Evolutionary conservation across 345 rosid genomes (phyloP).

Genomic region (Salix caprea): DNA sequence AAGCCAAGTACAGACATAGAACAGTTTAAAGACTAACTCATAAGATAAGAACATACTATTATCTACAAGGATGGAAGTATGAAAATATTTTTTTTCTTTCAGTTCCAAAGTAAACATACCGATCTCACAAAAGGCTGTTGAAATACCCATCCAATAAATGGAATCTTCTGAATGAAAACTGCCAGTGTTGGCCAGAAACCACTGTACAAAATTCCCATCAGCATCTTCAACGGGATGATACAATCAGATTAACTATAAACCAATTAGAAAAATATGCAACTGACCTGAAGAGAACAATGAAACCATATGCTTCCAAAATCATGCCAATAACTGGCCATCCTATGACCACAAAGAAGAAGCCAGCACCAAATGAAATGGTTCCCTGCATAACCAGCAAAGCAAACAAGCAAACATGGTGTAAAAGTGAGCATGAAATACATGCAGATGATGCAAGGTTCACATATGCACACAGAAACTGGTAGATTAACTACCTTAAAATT

Average conservation of each 20-base stretch:
- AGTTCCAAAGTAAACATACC: constrained; percentile 37
- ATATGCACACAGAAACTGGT: background rate
- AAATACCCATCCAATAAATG: constrained; percentile 86
- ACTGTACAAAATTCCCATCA: constrained; percentile 42
- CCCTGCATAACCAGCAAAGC: constrained; percentile 53
- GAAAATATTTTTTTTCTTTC: background rate
- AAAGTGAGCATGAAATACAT: background rate
- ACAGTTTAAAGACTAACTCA: background rate
- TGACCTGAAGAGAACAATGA: constrained; percentile 89
- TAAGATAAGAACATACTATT: too few relatives aligned
- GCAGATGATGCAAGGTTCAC: background rate
- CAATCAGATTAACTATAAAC: background rate
- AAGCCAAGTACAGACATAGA: background rate
- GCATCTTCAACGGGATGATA: constrained; percentile 8
- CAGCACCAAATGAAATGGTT: constrained; percentile 80
- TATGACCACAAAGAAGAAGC: constrained; percentile 82
- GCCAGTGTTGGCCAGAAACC: constrained; percentile 98
- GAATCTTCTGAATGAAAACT: constrained; percentile 85
- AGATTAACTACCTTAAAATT: constrained; percentile 60
- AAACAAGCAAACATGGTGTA: constrained; percentile 1
- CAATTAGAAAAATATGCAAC: background rate
- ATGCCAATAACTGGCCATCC: constrained; percentile 95
- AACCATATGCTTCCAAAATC: constrained; percentile 84
- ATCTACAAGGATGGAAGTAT: background rate
- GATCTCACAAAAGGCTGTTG: constrained; percentile 81